Base-by-base conservation (phyloP, 306 rosid genomes). In the Pyrus pyrifolia region DNA sequence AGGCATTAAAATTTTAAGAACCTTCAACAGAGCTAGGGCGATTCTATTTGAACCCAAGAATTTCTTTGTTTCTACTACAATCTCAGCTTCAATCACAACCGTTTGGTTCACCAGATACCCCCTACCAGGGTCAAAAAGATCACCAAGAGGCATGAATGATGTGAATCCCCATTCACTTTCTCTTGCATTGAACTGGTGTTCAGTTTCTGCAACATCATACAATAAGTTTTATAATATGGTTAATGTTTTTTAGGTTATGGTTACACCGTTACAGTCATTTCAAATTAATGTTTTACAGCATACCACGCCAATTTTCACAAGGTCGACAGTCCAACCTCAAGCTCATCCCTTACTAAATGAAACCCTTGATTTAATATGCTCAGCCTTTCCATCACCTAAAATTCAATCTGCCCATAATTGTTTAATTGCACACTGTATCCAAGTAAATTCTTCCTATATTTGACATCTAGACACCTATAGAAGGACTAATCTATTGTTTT, bases 91-190 rank as follows among this genome's bases (percentile, higher is more conserved):
- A 83, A 94, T 77, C 40, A 91, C 25, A 17, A 93, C 88, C 35
- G 85, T 85, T 64, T 91, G 95, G 44, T 89, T 87, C 74, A 88
- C 86, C 68, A 94, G 82, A 83, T 91, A 94, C 10, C 98, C 97
- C 79, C 93, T 83, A 79, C 77, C 25, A n/a, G 92, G 88, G 72
- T 91, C 98, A 80, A 84, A 90, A 70, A 91, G 83, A 52, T 94
- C 97, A 86, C 88, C 58, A 1, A 94, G 95, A 63, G 92, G 95
- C 98, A 94, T 91, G 83, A 89, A 94, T 53, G 88, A 84, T 9
- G 93, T 84, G 78, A 90, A 94, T 51, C 98, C 98, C 98, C 97
- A 91, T 63, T 94, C 97, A 67, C 96, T 87, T 81, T 89, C 98
- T 65, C 94, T 89, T 8, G 88, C 91, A 87, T 90, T 89, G 80